These are phyloP conservation scores for Raffaelea ambrosiae DNA, from an alignment of 2,329 filamentous ascomycete species.

Conservation along the genomic window DNA sequence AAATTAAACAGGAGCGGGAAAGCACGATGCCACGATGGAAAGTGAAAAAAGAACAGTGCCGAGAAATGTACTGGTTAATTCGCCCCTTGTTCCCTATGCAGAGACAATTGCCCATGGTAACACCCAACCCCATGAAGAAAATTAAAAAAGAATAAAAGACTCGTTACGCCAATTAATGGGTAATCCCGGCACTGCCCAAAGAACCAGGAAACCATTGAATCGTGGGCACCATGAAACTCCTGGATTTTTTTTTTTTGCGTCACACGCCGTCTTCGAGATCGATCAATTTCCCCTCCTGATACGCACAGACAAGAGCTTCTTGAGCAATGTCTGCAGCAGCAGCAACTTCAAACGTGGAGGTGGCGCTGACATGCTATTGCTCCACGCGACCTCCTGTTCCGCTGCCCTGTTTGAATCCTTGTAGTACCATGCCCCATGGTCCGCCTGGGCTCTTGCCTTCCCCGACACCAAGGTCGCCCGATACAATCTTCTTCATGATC, in stretches of 20 bases:
- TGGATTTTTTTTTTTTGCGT: too few species aligned
- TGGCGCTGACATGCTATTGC: slow-evolving; percentile 8
- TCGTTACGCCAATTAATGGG: too few species aligned
- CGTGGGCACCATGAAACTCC: too few species aligned
- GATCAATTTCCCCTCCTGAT: slow-evolving; percentile 9
- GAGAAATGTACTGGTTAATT: too few species aligned
- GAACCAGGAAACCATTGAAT: too few species aligned
- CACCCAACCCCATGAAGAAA: too few species aligned
- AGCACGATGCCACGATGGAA: too few species aligned
- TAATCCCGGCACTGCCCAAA: too few species aligned
- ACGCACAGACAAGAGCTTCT: not conserved
- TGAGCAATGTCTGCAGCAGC: not conserved
- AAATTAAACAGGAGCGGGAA: not conserved
- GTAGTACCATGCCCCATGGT: slow-evolving; percentile 40
- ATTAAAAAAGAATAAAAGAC: too few species aligned
- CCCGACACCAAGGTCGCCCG: slow-evolving; percentile 47
- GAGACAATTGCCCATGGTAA: not conserved
- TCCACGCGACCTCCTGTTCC: slow-evolving; percentile 23
- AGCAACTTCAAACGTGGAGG: not conserved
- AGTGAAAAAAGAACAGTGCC: too few species aligned
- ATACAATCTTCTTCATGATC: slow-evolving; percentile 64
- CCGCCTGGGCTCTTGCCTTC: slow-evolving; percentile 32
- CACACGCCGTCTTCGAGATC: too few species aligned
- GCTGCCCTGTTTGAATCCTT: slow-evolving; percentile 37
- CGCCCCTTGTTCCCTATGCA: not conserved